Evolutionary conservation across 164 flowering plant genomes (phyloP).

Genomic region (Stephania yunnanensis): DNA sequence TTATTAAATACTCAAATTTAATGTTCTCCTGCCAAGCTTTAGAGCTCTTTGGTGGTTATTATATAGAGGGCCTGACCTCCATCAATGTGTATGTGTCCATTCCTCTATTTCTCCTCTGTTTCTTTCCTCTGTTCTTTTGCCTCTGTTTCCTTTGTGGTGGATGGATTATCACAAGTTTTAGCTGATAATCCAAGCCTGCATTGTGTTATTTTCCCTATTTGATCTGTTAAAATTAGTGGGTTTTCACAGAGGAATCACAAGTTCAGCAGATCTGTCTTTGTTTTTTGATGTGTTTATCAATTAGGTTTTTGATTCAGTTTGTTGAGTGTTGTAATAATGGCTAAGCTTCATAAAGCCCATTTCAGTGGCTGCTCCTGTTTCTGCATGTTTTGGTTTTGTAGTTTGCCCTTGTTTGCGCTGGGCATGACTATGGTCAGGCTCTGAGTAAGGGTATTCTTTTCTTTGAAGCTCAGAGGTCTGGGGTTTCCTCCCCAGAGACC

Average conservation of each 20-base stretch:
- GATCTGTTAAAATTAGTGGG: background rate
- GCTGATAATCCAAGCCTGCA: slow-evolving; percentile 47
- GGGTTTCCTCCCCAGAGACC: slow-evolving; percentile 71
- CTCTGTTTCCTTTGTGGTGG: slow-evolving; percentile 17
- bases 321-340: slow-evolving; percentile 18
- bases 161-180: slow-evolving; percentile 42
- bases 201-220: slow-evolving; percentile 17
- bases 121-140: no score
- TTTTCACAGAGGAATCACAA: background rate
- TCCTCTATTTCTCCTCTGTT: slow-evolving; percentile 11
- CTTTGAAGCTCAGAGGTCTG: slow-evolving; percentile 98
- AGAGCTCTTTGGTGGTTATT: slow-evolving; percentile 19
- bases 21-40: slow-evolving; percentile 26
- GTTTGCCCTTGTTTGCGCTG: slow-evolving; percentile 40
- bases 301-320: slow-evolving; percentile 7
- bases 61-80: slow-evolving; percentile 6
- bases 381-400: slow-evolving; percentile 30
- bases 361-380: slow-evolving; percentile 30
- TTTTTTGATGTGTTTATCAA: background rate
- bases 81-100: slow-evolving; percentile 18
- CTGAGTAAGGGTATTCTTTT: slow-evolving; percentile 80
- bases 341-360: slow-evolving; percentile 23
- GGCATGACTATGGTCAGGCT: slow-evolving; percentile 83
- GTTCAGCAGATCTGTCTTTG: background rate
- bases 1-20: background rate